A percentile compares a stretch with the other conserved stretches of the same genome.
phyloP scores from a whole-genome alignment of 2,329 filamentous ascomycete genomes.

The Stagonosporopsis cucurbitacearum region DNA sequence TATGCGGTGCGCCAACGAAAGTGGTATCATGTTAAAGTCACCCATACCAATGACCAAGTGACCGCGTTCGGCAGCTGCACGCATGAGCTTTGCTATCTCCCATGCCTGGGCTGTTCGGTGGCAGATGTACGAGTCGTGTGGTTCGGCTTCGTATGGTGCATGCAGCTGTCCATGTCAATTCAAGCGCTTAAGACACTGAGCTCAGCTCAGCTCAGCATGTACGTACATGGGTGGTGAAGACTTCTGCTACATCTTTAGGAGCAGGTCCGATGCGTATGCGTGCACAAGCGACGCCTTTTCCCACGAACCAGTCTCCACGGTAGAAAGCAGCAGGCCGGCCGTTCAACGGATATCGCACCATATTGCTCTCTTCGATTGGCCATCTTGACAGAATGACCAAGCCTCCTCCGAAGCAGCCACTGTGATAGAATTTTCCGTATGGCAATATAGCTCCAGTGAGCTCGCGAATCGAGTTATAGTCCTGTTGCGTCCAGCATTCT shows the following conservation, averaged over 20 bases:
- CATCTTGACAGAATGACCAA: slow-evolving; percentile 88
- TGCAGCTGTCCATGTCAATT: slow-evolving; percentile 62
- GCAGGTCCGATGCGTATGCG: slow-evolving; percentile 73
- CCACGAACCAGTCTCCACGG: slow-evolving; percentile 94
- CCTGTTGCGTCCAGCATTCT: slow-evolving; percentile 89
- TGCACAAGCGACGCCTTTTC: slow-evolving; percentile 89
- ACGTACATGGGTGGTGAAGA: slow-evolving; percentile 86
- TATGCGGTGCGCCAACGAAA: slow-evolving; percentile 81
- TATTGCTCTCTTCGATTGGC: slow-evolving; percentile 88
- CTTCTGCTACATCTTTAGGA: slow-evolving; percentile 74
- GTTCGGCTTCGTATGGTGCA: slow-evolving; percentile 82
- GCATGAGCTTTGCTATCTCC: slow-evolving; percentile 90
- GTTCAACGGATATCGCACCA: slow-evolving; percentile 89
- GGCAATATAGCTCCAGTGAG: slow-evolving; percentile 78
- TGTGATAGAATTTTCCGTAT: slow-evolving; percentile 90
- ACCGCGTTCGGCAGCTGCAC: slow-evolving; percentile 77
- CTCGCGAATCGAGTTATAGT: slow-evolving; percentile 79
- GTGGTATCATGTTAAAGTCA: slow-evolving; percentile 96
- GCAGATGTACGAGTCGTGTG: slow-evolving; percentile 83
- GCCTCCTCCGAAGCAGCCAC: slow-evolving; percentile 87
- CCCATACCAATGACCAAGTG: slow-evolving; percentile 86
- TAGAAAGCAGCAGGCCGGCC: slow-evolving; percentile 93
- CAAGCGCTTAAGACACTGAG: slow-evolving; percentile 38
- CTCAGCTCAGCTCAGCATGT: too few relatives aligned
- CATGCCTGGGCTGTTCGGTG: slow-evolving; percentile 93